Evolutionary conservation across 139 green algal species (phyloP).

Genomic region (Tetratostichococcus sp.): DNA sequence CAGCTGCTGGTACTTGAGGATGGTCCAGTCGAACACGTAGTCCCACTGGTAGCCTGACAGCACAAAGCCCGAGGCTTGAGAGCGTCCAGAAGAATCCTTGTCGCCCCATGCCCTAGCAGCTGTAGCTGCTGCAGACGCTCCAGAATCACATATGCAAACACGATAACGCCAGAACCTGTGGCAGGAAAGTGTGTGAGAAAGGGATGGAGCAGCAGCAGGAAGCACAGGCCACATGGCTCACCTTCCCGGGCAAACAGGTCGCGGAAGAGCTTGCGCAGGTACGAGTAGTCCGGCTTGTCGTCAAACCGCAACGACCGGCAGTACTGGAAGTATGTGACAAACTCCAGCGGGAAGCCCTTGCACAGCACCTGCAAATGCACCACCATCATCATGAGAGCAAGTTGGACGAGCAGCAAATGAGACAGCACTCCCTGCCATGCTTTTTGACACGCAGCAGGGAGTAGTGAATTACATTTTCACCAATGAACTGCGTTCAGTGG

Average conservation of each 20-base stretch:
- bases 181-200: background rate
- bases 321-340: conserved; percentile 97
- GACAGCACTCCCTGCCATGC: no score
- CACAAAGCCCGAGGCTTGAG: no score
- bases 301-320: conserved; percentile 95
- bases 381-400: no score
- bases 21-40: conserved; percentile 99
- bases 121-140: no score
- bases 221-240: conserved; percentile 19
- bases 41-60: conserved; percentile 94
- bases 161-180: background rate
- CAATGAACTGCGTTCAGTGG: no score
- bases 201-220: background rate
- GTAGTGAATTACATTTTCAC: no score
- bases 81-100: no score
- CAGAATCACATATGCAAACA: no score
- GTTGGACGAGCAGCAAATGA: no score
- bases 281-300: conserved; percentile 99
- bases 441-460: no score
- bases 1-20: conserved; percentile 90
- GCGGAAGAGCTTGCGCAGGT: conserved; percentile 97
- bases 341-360: conserved; percentile 96
- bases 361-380: conserved; percentile 59
- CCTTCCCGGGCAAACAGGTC: conserved; percentile 96
- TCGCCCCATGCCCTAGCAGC: no score